These are phyloP conservation scores for Ceratobasidium sp. DNA, from an alignment of 1,284 basidiomycete genomes.

Conservation along the genomic window DNA sequence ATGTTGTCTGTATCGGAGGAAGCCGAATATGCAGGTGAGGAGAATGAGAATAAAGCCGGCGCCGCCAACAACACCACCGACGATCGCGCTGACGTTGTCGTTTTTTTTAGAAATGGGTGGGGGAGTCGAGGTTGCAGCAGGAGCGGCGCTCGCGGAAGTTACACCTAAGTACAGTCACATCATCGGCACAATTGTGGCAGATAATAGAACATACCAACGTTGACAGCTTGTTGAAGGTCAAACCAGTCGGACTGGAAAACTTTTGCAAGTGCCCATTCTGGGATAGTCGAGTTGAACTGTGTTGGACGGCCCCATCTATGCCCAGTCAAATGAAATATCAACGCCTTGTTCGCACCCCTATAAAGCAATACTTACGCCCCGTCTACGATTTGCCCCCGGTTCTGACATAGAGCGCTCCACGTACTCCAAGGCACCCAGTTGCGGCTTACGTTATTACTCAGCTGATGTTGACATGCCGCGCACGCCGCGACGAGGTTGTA, in stretches of 20 bases:
- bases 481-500: conserved; percentile 28
- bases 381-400: conserved; percentile 16
- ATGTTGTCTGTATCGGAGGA: conserved; percentile 34
- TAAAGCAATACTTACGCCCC: conserved; percentile 12
- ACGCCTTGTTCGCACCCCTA: neutral
- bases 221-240: conserved; percentile 39
- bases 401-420: conserved; percentile 33
- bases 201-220: conserved; percentile 23
- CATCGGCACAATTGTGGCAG: neutral
- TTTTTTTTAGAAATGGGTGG: neutral
- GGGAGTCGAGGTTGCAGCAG: conserved; percentile 11
- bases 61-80: conserved; percentile 24
- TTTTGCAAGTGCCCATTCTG: conserved; percentile 25
- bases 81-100: conserved; percentile 17
- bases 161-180: conserved; percentile 1
- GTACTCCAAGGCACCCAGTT: conserved; percentile 40
- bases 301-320: conserved; percentile 15
- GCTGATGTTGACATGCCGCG: conserved; percentile 38
- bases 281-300: conserved; percentile 37
- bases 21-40: conserved; percentile 27
- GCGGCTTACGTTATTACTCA: conserved; percentile 21
- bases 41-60: conserved; percentile 21
- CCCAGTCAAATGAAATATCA: neutral
- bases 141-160: conserved; percentile 22
- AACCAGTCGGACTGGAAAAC: conserved; percentile 36